phyloP scores from a whole-genome alignment of 2,329 filamentous ascomycete species.

The Raffaelea arxii region DNA sequence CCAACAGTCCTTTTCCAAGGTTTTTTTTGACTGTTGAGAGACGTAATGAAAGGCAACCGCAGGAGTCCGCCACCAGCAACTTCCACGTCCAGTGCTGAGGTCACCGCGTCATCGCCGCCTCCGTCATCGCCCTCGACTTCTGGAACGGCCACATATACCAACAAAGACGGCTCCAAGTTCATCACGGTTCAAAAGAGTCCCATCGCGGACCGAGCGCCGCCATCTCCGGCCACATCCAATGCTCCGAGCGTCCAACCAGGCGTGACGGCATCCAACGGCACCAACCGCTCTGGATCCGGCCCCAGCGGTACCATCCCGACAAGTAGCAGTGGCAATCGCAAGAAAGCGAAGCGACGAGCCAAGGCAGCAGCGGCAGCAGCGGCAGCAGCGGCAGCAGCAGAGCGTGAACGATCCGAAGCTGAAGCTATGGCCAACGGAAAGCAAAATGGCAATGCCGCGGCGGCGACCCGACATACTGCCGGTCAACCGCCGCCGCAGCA shows the following conservation, averaged over 20 bases:
- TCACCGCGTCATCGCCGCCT: conserved; percentile 9
- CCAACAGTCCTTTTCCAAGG: not conserved
- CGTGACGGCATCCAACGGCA: conserved; percentile 6
- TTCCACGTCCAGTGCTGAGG: conserved; percentile 1
- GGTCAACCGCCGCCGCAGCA: conserved; percentile 14
- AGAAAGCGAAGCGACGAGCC: conserved; percentile 88
- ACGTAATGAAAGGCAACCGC: conserved; percentile 24
- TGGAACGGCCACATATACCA: conserved; percentile 51
- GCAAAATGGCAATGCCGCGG: conserved; percentile 31
- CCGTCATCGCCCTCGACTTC: conserved; percentile 43
- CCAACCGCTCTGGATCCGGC: no score
- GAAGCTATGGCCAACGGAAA: conserved; percentile 28
- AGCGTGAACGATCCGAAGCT: conserved; percentile 39
- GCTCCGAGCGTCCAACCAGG: not conserved
- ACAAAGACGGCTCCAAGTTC: conserved; percentile 61
- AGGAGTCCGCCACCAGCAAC: conserved; percentile 19
- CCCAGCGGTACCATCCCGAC: no score
- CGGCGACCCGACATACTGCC: conserved; percentile 17
- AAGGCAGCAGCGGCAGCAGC: conserved; percentile 67
- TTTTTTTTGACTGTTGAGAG: not conserved
- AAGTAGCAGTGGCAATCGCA: conserved; percentile 61
- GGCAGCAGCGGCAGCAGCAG: conserved; percentile 59
- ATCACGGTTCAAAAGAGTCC: conserved; percentile 53
- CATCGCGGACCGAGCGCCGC: conserved; percentile 44
- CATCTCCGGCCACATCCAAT: conserved; percentile 23